These are phyloP conservation scores for Fraxinus nigra DNA, from an alignment of 305 asterid species.

Conservation along the genomic window DNA sequence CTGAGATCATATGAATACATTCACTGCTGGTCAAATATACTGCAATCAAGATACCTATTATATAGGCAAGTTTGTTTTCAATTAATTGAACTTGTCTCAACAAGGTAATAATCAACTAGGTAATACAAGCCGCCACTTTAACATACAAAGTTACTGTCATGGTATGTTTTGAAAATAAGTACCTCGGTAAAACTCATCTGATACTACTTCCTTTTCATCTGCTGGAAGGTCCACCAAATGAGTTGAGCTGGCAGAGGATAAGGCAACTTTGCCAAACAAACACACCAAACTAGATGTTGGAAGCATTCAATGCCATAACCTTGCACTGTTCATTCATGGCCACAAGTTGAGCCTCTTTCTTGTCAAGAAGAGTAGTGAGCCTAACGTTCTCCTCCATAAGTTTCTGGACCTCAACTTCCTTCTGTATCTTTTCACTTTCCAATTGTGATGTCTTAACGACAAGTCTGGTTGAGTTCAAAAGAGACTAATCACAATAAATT, in stretches of 20 bases:
- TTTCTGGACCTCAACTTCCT: slow-evolving; percentile 85
- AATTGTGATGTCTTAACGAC: slow-evolving; percentile 71
- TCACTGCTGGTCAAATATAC: background rate
- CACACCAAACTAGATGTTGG: slow-evolving; percentile 40
- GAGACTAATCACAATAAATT: slow-evolving; percentile 23
- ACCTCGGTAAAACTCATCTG: background rate
- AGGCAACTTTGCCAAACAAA: background rate
- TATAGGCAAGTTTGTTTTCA: background rate
- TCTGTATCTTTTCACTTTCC: slow-evolving; percentile 88
- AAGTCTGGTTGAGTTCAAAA: slow-evolving; percentile 50
- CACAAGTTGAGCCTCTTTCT: slow-evolving; percentile 94
- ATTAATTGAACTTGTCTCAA: background rate
- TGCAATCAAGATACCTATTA: background rate
- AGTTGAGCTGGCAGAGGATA: background rate
- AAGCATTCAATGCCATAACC: slow-evolving; percentile 76
- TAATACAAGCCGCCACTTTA: background rate
- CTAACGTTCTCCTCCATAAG: slow-evolving; percentile 88
- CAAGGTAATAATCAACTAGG: background rate
- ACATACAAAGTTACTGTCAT: slow-evolving; percentile 1
- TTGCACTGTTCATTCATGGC: slow-evolving; percentile 99
- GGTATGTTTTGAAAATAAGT: background rate
- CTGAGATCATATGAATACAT: slow-evolving; percentile 5
- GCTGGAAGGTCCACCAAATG: background rate
- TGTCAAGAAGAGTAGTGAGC: slow-evolving; percentile 70
- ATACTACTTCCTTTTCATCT: background rate